Conservation (phyloP, 257 asterid species). For the Misopates orontium region DNA sequence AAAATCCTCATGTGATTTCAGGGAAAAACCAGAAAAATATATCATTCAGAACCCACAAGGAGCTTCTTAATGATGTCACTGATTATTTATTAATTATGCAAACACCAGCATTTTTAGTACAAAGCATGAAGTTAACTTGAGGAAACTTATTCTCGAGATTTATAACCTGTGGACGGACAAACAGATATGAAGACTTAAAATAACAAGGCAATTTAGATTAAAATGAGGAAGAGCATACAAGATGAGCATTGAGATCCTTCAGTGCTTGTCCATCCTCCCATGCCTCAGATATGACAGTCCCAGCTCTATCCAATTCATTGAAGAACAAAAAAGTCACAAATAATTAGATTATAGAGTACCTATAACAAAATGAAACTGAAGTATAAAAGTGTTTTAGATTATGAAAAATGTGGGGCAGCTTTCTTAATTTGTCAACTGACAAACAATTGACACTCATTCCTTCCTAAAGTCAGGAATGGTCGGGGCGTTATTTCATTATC, state of each 20-base stretch:
- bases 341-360: conserved; percentile 17
- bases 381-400: neutral
- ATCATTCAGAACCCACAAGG: conserved; percentile 9
- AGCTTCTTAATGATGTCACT: neutral
- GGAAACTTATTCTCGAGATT: conserved; percentile 1
- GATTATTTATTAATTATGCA: neutral
- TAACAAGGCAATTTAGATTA: conserved; percentile 10
- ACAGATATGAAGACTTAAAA: conserved; percentile 13
- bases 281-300: conserved; percentile 91
- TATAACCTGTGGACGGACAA: conserved; percentile 17
- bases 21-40: conserved; percentile 1
- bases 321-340: conserved; percentile 26
- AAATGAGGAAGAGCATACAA: conserved; percentile 54
- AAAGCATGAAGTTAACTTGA: neutral
- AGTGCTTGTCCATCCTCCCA: conserved; percentile 98
- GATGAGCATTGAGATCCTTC: conserved; percentile 92
- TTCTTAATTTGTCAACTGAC: conserved; percentile 5
- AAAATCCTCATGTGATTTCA: neutral
- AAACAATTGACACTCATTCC: too few relatives aligned
- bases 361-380: conserved; percentile 8
- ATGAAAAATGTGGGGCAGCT: conserved; percentile 17
- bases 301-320: conserved; percentile 70
- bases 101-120: neutral
- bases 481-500: conserved; percentile 2
- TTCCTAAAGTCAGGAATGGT: too few relatives aligned